These are phyloP conservation scores for Dryas octopetala DNA, from an alignment of 306 rosid genomes.

Conservation along the genomic window DNA sequence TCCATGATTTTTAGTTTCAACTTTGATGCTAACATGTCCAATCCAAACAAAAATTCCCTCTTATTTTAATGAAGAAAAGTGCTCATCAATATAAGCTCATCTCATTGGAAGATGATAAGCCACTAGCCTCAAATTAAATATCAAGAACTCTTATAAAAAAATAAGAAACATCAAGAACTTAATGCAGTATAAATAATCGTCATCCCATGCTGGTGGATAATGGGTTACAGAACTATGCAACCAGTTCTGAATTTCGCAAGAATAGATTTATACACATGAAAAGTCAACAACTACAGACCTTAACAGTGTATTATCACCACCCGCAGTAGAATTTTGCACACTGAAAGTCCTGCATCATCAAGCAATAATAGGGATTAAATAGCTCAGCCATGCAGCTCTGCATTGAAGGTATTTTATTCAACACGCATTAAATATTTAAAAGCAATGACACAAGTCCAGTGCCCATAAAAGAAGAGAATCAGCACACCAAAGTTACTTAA, in stretches of 20 bases:
- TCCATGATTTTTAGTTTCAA: conserved; percentile 7
- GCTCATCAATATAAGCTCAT: not conserved
- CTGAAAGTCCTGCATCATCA: conserved; percentile 44
- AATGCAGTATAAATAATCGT: conserved; percentile 3
- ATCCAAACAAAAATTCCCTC: conserved; percentile 9
- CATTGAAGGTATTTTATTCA: not conserved
- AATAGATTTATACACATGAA: conserved; percentile 3
- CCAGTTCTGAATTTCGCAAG: conserved; percentile 4
- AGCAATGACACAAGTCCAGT: too few relatives aligned
- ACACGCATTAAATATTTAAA: too few relatives aligned
- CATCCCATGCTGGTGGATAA: conserved; percentile 5
- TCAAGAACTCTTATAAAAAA: not conserved
- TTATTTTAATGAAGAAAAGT: not conserved
- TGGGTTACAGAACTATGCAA: conserved; percentile 9
- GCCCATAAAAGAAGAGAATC: too few relatives aligned
- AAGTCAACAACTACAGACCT: conserved; percentile 54
- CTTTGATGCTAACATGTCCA: conserved; percentile 8
- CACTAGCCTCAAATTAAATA: not conserved
- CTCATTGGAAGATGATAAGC: not conserved
- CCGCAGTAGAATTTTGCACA: conserved; percentile 35
- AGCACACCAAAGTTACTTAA: too few relatives aligned
- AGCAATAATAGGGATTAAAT: conserved; percentile 18
- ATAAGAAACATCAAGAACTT: not conserved
- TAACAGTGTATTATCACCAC: conserved; percentile 30
- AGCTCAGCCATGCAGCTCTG: conserved; percentile 25